Conservation (phyloP, 306 rosid genomes). For the Rosa persica region DNA sequence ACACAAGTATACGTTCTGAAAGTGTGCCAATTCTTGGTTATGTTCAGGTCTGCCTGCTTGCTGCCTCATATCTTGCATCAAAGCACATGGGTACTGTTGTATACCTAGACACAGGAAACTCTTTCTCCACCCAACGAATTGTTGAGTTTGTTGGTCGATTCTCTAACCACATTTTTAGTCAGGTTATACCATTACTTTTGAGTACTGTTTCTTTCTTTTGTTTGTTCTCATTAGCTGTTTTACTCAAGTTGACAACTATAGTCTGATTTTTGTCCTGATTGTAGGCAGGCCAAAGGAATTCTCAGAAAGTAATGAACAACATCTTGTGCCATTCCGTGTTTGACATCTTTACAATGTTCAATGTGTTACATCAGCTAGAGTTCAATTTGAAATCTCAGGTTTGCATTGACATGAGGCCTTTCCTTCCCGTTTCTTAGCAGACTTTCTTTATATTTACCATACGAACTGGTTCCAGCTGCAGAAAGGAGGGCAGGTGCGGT, state of each 20-base stretch:
- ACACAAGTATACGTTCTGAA: not conserved
- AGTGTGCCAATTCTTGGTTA: constrained; percentile 9
- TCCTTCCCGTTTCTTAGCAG: constrained; percentile 15
- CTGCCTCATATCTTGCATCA: constrained; percentile 67
- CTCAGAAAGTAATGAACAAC: constrained; percentile 56
- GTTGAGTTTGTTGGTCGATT: constrained; percentile 49
- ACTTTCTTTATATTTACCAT: constrained; percentile 20
- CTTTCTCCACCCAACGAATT: constrained; percentile 80
- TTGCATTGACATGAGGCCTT: constrained; percentile 26
- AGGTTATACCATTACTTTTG: constrained; percentile 34
- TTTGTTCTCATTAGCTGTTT: constrained; percentile 8
- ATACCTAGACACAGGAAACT: constrained; percentile 75
- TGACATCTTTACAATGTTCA: constrained; percentile 75
- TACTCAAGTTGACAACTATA: constrained; percentile 17
- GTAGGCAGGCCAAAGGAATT: constrained; percentile 45
- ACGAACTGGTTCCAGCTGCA: constrained; percentile 38
- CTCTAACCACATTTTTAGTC: constrained; percentile 30
- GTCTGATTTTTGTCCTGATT: constrained; percentile 18
- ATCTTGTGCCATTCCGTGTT: constrained; percentile 74
- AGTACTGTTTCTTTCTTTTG: constrained; percentile 22
- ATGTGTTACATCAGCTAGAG: constrained; percentile 67
- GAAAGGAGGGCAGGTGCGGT: constrained; percentile 49
- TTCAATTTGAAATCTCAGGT: constrained; percentile 64
- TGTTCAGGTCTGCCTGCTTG: constrained; percentile 70
- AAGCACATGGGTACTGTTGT: constrained; percentile 51